Evolutionary conservation across 2,329 filamentous ascomycete genomes (phyloP), one percentile per base, ranked within the genome.

Genomic region (Fusarium odoratissimum): DNA sequence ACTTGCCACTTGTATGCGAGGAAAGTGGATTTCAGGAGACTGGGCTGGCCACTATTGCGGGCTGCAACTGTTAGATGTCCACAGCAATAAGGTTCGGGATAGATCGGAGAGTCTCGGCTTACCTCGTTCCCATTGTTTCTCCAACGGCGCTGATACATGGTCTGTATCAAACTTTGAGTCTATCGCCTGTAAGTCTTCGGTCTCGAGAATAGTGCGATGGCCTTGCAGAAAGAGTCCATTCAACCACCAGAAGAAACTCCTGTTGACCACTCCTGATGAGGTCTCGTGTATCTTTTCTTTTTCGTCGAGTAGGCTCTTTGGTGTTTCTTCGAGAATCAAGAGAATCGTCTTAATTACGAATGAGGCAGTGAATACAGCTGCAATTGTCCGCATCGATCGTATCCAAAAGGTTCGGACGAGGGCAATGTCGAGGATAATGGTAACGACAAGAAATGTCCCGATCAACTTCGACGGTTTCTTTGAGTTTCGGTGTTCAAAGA

Each of bases 181-280:
- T 25, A 82, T 76, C 8, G 59, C 35, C 3, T 73, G 76, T 8
- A 82, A 46, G 23, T 79, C 67, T 7, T 77, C 64, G 4, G 79
- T 55, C 8, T 68, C 71, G 3, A 82, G 70, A 17, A 78, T 30
- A 0, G 57, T 59, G 10, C 61, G 69, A 44, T 75, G 75, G 12
- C 80, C 81, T 21, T 64, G 57, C 3, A 71, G 54, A 30, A 83
- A 76, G 10, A 83, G 59, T 3, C 55, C 23, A 33, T 82, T 82
- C 17, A 83, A 58, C 82, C 82, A 83, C 79, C 79, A 80, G 49
- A 82, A 82, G 7, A 83, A 42, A 17, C 77, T 80, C n/a, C 80
- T 71, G 44, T 73, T 82, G 11, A 83, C 67, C 14, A 81, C 52
- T 0, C 82, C 81, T 1, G 78, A 79, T 1, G 79, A 81, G 0